Conservation (phyloP, 2,329 filamentous ascomycete species). For the Teratosphaeria destructans region DNA sequence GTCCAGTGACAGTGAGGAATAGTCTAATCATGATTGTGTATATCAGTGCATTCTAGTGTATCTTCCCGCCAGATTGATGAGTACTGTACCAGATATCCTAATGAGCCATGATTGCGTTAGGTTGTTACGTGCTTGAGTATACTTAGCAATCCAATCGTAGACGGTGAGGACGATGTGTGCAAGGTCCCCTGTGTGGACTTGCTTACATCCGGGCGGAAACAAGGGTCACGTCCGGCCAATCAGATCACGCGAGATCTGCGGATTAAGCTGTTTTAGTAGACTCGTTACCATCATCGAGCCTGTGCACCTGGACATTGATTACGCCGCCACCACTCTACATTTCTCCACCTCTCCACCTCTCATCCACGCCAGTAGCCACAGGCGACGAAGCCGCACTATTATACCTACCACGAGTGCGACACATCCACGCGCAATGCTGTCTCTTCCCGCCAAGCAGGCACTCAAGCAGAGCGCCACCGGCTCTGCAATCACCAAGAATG, state of each 20-base stretch:
- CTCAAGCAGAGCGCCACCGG: constrained; percentile 18
- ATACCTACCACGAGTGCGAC: background rate
- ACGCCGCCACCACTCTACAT: background rate
- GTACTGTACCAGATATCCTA: too few relatives aligned
- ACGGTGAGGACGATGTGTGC: too few relatives aligned
- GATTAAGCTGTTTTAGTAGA: background rate
- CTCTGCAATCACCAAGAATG: constrained; percentile 12
- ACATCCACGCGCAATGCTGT: constrained; percentile 18
- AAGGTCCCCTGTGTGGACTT: background rate
- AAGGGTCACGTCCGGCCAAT: background rate
- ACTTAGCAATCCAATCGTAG: too few relatives aligned
- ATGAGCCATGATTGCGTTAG: too few relatives aligned
- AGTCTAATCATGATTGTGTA: background rate
- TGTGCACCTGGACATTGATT: background rate
- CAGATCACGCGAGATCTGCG: background rate
- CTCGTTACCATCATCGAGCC: background rate
- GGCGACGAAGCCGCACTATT: constrained; percentile 19
- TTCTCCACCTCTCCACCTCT: background rate
- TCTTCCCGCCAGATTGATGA: too few relatives aligned
- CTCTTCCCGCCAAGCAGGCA: constrained; percentile 21
- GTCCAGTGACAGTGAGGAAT: background rate
- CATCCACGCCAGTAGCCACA: background rate
- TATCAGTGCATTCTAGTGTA: background rate
- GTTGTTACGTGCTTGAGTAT: too few relatives aligned
- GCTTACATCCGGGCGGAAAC: background rate